phyloP scores from a whole-genome alignment of 306 rosid genomes.

The Biancaea sappan region DNA sequence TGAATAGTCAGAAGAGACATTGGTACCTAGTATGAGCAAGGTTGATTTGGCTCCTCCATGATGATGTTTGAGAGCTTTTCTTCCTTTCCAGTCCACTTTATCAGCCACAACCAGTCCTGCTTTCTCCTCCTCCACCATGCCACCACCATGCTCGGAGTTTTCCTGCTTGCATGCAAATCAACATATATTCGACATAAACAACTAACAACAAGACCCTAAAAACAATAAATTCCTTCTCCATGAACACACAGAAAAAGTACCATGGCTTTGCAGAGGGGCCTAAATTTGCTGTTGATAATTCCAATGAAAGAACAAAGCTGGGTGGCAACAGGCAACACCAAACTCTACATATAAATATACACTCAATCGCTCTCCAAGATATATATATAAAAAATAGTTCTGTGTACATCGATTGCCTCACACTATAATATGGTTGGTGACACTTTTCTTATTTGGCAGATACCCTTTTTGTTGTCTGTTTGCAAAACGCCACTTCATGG shows the following conservation, averaged over 20 bases:
- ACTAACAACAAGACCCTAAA: not conserved
- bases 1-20: not conserved
- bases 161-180: constrained; percentile 44
- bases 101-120: constrained; percentile 51
- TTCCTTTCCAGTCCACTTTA: constrained; percentile 97
- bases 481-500: constrained; percentile 28
- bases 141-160: constrained; percentile 39
- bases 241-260: constrained; percentile 29
- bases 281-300: constrained; percentile 3
- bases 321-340: constrained; percentile 22
- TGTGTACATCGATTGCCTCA: not conserved
- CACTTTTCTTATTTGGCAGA: constrained; percentile 30
- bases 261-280: constrained; percentile 37
- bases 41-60: constrained; percentile 75
- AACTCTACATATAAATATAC: constrained; percentile 34
- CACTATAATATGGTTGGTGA: constrained; percentile 7
- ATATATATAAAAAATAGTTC: constrained; percentile 3
- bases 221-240: not conserved
- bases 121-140: constrained; percentile 43
- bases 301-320: constrained; percentile 29
- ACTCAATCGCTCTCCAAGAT: constrained; percentile 13
- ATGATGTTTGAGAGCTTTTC: constrained; percentile 57
- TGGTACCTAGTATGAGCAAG: constrained; percentile 54
- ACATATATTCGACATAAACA: too few species aligned
- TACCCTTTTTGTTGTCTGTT: constrained; percentile 28